These are phyloP conservation scores for Ceratobasidium sp. DNA, from an alignment of 1,284 basidiomycete species.

Conservation along the genomic window DNA sequence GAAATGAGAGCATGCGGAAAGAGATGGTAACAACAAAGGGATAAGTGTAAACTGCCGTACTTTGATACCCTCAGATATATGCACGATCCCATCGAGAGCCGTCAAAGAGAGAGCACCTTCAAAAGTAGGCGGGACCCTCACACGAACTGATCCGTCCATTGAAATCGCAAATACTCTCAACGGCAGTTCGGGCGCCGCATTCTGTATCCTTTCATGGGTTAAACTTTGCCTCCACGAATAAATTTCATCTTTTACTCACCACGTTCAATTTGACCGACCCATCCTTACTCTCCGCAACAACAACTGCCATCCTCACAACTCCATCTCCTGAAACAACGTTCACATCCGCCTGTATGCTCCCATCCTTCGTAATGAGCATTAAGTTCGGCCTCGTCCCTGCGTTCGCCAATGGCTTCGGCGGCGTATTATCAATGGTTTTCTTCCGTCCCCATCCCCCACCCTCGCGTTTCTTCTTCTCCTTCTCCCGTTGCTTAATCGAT, in stretches of 20 bases:
- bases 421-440: not conserved
- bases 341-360: constrained; percentile 20
- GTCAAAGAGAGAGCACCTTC: constrained; percentile 11
- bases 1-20: not conserved
- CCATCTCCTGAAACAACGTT: constrained; percentile 9
- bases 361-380: constrained; percentile 1
- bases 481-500: not conserved
- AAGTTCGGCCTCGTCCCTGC: constrained; percentile 5
- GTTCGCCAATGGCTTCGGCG: not conserved
- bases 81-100: not conserved
- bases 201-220: not conserved
- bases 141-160: constrained; percentile 12
- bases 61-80: constrained; percentile 21
- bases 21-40: not conserved
- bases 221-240: not conserved
- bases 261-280: constrained; percentile 10
- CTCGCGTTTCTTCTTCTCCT: constrained; percentile 8
- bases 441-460: not conserved
- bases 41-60: too few relatives aligned
- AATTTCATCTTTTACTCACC: not conserved
- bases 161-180: constrained; percentile 25
- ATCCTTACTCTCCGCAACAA: constrained; percentile 20
- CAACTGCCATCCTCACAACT: not conserved
- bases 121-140: constrained; percentile 8
- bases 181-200: not conserved